Evolutionary conservation across 1,139 yeast species (phyloP), one percentile per base, ranked within the genome.

Genomic region (Scheffersomyces illinoinensis): DNA sequence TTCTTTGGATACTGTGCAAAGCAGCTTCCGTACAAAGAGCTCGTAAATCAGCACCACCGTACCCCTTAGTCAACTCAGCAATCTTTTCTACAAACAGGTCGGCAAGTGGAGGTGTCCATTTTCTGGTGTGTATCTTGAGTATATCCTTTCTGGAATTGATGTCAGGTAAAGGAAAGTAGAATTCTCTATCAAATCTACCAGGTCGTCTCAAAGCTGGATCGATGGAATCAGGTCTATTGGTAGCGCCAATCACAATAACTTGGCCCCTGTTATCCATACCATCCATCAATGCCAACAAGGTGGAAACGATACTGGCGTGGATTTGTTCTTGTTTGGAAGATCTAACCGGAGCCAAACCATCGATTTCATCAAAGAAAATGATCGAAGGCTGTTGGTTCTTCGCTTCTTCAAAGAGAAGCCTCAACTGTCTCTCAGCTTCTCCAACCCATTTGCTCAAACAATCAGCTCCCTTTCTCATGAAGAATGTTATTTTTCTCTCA

Each of bases 401-500:
- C 1, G 99, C 99, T 73, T 95, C 98, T 74, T 95, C 99, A 72
- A 95, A 95, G 57, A 95, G 76, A 53, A 95, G 77, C 61, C 99
- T 80, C 62, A 95, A 80, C 72, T 95, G 98, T 66, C 99, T 84
- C 75, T 95, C 99, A 6, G 99, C 98, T 75, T 95, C 99, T 68
- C 99, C 99, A 6, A 95, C 98, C 99, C 99, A 95, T 76, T 96
- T 96, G 57, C 97, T 91, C 66, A 95, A 78, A 73, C 97, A 91
- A 72, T 96, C 99, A 0, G 99, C 98, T 65, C 99, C 99, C 73
- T 96, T 96, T 64, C 99, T 82, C 99, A 96, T 96, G 74, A 93
- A 96, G 70, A 96, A 96, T 0, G 99, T 92, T 58, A 96, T 93
- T 67, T 95, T 95, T 61, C 90, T 79, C 53, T 85, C 84, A 14